These are phyloP conservation scores for Ensete ventricosum DNA, from an alignment of 176 grass and related monocot genomes.

Conservation along the genomic window DNA sequence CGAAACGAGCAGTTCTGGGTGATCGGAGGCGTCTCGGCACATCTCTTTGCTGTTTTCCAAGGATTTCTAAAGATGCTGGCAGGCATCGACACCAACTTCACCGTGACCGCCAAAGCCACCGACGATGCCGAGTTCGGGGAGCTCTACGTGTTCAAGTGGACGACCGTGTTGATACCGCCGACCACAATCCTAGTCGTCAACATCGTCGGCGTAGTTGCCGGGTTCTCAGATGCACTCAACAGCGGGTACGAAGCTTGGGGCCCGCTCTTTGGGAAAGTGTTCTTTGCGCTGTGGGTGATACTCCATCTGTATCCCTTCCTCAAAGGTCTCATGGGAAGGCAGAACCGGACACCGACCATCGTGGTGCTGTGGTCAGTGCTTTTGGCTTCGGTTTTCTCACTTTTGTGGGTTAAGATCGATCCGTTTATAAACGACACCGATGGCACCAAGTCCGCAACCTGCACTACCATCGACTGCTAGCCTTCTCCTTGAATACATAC, in stretches of 20 bases:
- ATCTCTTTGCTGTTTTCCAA: slow-evolving; percentile 96
- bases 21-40: slow-evolving; percentile 80
- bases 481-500: neutral
- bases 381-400: slow-evolving; percentile 81
- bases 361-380: slow-evolving; percentile 91
- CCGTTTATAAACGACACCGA: slow-evolving; percentile 54
- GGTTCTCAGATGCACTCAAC: slow-evolving; percentile 82
- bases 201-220: slow-evolving; percentile 77
- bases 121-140: slow-evolving; percentile 73
- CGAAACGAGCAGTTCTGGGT: slow-evolving; percentile 98
- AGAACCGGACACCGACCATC: slow-evolving; percentile 91
- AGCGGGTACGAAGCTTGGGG: slow-evolving; percentile 95
- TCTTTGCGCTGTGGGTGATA: slow-evolving; percentile 97
- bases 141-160: slow-evolving; percentile 95
- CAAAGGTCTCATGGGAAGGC: slow-evolving; percentile 91
- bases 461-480: slow-evolving; percentile 66
- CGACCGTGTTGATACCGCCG: slow-evolving; percentile 86
- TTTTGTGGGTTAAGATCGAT: slow-evolving; percentile 96
- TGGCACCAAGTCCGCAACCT: slow-evolving; percentile 23
- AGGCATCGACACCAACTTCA: slow-evolving; percentile 96
- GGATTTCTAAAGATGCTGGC: slow-evolving; percentile 86
- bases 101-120: slow-evolving; percentile 62
- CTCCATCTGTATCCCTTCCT: slow-evolving; percentile 96
- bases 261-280: slow-evolving; percentile 94
- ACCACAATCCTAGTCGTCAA: slow-evolving; percentile 82